Evolutionary conservation across 2,329 filamentous ascomycete species (phyloP).

Genomic region (Phaeophleospora eucalypticola): DNA sequence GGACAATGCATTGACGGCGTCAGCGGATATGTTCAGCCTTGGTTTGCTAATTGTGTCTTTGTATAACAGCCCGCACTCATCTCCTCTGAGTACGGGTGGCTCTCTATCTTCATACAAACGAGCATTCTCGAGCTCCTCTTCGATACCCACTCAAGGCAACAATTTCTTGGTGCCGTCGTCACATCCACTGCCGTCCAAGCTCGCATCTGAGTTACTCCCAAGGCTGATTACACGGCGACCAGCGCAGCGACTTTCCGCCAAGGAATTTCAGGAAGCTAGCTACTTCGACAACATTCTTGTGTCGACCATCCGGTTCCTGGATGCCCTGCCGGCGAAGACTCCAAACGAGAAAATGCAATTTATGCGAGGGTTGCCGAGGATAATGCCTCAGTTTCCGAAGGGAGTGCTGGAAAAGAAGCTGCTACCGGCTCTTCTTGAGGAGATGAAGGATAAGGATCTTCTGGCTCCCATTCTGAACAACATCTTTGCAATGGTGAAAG

Average conservation of each 20-base stretch:
- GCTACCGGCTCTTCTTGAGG: constrained; percentile 80
- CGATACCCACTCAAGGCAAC: constrained; percentile 73
- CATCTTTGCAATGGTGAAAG: constrained; percentile 80
- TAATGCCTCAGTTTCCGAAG: constrained; percentile 86
- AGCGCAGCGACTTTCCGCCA: constrained; percentile 79
- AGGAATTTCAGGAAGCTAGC: constrained; percentile 88
- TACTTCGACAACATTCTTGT: constrained; percentile 98
- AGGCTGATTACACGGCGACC: constrained; percentile 82
- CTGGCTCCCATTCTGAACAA: constrained; percentile 84
- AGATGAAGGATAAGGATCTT: constrained; percentile 87
- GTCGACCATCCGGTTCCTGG: constrained; percentile 91
- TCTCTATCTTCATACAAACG: constrained; percentile 83
- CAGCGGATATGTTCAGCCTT: constrained; percentile 90
- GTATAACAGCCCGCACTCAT: constrained; percentile 90
- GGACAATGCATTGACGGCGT: constrained; percentile 78
- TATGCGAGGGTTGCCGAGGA: constrained; percentile 79
- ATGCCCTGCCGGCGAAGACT: constrained; percentile 86
- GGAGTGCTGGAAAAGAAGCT: constrained; percentile 94
- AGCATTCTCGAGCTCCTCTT: constrained; percentile 71
- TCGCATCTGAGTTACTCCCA: constrained; percentile 72
- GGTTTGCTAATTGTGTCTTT: constrained; percentile 83
- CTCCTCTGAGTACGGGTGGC: constrained; percentile 76
- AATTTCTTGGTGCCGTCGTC: constrained; percentile 69
- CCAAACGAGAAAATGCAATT: constrained; percentile 87
- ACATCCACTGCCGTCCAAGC: constrained; percentile 71